Conservation (phyloP, 345 rosid species). For the Erucastrum elatum region DNA sequence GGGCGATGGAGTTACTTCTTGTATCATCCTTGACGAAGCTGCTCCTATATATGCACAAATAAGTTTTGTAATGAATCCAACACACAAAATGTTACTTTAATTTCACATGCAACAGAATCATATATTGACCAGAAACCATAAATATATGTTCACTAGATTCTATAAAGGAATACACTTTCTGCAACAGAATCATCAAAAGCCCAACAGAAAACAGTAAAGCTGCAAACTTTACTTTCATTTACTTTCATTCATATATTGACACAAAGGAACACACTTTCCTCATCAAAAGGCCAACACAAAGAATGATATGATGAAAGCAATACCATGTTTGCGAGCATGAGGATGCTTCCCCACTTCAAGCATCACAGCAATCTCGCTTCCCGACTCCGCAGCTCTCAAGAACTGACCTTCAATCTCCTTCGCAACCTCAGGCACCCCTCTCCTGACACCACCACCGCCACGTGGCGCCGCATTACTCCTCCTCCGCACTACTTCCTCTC, state of each 20-base stretch:
- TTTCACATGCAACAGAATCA: too few relatives aligned
- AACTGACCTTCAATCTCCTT: constrained; percentile 69
- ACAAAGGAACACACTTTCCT: constrained; percentile 7
- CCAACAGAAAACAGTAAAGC: neutral
- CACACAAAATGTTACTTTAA: too few relatives aligned
- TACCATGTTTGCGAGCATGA: constrained; percentile 71
- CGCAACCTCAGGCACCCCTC: constrained; percentile 52
- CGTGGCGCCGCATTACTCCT: constrained; percentile 31
- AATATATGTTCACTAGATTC: too few relatives aligned
- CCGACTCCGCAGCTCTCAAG: constrained; percentile 74
- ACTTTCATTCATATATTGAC: neutral
- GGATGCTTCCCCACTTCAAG: constrained; percentile 82
- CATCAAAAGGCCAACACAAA: neutral
- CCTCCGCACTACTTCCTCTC: constrained; percentile 38
- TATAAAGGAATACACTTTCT: too few relatives aligned
- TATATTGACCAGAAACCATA: too few relatives aligned
- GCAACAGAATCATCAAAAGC: too few relatives aligned
- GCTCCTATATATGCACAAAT: constrained; percentile 38
- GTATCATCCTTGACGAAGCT: constrained; percentile 58
- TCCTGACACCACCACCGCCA: constrained; percentile 30
- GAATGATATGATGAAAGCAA: neutral
- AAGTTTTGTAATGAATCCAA: neutral
- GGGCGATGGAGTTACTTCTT: constrained; percentile 50
- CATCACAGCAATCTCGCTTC: constrained; percentile 70
- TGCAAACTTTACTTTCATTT: neutral